phyloP scores from a whole-genome alignment of 2,329 filamentous ascomycete species.

The Diaporthe ampelina region DNA sequence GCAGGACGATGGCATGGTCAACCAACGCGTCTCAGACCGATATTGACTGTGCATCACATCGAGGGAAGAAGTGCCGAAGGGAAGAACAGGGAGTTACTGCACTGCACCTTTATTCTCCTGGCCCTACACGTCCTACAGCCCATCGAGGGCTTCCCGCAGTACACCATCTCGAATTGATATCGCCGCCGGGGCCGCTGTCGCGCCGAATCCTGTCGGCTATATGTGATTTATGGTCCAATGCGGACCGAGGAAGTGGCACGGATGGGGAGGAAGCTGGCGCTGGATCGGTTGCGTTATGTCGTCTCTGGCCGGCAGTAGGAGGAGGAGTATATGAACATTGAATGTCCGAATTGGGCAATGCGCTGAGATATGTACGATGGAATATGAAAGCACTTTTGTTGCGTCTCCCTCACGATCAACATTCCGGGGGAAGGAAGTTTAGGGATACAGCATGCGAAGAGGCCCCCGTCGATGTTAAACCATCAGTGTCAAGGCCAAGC shows the following conservation, averaged over 20 bases:
- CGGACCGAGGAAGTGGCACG: neutral
- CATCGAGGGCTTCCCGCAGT: constrained; percentile 74
- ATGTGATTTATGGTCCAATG: neutral
- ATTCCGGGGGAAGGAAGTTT: neutral
- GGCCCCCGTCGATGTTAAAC: constrained; percentile 8
- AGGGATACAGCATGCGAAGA: neutral
- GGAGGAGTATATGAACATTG: neutral
- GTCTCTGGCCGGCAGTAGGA: constrained; percentile 7
- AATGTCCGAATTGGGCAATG: too few species aligned
- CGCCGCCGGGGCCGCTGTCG: neutral
- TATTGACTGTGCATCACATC: neutral
- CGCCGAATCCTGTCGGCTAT: neutral
- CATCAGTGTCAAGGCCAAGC: constrained; percentile 18
- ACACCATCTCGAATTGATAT: constrained; percentile 66
- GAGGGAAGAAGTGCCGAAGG: neutral
- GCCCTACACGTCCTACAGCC: constrained; percentile 82
- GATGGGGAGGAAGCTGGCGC: neutral
- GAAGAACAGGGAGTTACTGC: neutral
- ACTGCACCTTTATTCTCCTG: constrained; percentile 78
- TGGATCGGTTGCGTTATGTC: neutral
- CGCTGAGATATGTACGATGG: neutral
- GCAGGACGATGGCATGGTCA: constrained; percentile 8
- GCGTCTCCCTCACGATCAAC: neutral
- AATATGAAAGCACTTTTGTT: neutral
- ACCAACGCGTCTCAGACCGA: constrained; percentile 37